phyloP scores from a whole-genome alignment of 495 filamentous ascomycete species.

The Aspergillus mulundensis region DNA sequence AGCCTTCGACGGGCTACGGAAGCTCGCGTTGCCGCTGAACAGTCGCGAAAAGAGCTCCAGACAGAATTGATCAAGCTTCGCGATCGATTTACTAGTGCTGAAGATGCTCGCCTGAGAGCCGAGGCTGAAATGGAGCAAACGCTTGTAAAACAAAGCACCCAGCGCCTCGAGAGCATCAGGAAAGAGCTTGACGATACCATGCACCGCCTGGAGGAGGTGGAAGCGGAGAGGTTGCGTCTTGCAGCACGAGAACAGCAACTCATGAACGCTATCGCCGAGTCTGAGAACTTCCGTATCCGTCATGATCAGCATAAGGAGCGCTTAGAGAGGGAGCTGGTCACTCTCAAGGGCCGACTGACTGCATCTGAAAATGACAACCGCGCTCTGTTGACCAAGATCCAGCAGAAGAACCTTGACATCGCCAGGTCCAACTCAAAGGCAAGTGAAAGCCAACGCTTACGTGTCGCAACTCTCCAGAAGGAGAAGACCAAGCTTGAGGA shows the following conservation, averaged over 20 bases:
- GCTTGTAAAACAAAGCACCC: slow-evolving; percentile 70
- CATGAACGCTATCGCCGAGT: slow-evolving; percentile 78
- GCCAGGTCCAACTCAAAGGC: slow-evolving; percentile 84
- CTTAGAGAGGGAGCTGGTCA: slow-evolving; percentile 86
- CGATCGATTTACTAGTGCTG: slow-evolving; percentile 74
- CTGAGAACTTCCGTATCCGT: slow-evolving; percentile 76
- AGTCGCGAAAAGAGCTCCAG: slow-evolving; percentile 84
- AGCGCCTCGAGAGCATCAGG: slow-evolving; percentile 72
- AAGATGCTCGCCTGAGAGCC: slow-evolving; percentile 78
- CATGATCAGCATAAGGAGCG: slow-evolving; percentile 94
- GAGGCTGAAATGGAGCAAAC: slow-evolving; percentile 77
- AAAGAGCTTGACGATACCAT: slow-evolving; percentile 74
- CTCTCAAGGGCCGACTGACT: slow-evolving; percentile 81
- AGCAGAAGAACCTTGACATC: slow-evolving; percentile 97
- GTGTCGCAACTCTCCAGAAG: slow-evolving; percentile 69
- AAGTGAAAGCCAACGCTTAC: slow-evolving; percentile 77
- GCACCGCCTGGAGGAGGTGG: slow-evolving; percentile 65
- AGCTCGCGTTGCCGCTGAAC: slow-evolving; percentile 70
- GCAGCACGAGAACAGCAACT: slow-evolving; percentile 74
- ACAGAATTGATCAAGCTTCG: slow-evolving; percentile 77
- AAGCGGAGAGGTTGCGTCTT: slow-evolving; percentile 70
- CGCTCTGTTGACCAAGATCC: slow-evolving; percentile 90
- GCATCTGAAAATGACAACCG: slow-evolving; percentile 98
- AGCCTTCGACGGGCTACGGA: slow-evolving; percentile 84
- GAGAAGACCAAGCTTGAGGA: slow-evolving; percentile 85